Conservation (phyloP, 306 rosid species). For the Gynostemma pentaphyllum region DNA sequence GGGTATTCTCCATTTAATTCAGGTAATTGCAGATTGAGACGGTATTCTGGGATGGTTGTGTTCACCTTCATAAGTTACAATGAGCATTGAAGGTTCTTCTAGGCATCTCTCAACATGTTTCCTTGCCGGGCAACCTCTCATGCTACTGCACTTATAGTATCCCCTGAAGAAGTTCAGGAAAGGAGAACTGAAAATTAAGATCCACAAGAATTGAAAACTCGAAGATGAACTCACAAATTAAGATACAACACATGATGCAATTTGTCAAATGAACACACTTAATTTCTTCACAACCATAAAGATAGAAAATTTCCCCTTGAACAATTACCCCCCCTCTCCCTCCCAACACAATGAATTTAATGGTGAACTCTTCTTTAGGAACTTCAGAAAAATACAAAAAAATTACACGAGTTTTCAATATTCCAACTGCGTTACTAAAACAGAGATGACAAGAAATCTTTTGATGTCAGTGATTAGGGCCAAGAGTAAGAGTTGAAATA, state of each 20-base stretch:
- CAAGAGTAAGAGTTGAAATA: neutral
- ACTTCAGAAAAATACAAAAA: neutral
- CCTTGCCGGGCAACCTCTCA: constrained; percentile 99
- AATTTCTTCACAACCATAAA: neutral
- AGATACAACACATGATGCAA: neutral
- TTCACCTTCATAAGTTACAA: constrained; percentile 95
- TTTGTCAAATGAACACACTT: neutral
- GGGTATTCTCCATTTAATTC: constrained; percentile 27
- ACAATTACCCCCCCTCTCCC: neutral
- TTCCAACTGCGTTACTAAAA: neutral
- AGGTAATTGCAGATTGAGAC: constrained; percentile 69
- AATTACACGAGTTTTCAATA: neutral
- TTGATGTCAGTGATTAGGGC: neutral
- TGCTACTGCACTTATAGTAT: constrained; percentile 97
- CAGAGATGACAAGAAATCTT: neutral
- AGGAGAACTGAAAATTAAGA: neutral
- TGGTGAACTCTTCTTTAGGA: neutral
- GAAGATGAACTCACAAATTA: no score
- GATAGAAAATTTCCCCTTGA: neutral
- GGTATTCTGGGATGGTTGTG: constrained; percentile 83
- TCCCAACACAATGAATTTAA: neutral
- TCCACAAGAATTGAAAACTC: neutral
- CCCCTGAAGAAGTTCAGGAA: constrained; percentile 46
- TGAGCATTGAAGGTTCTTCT: constrained; percentile 94
- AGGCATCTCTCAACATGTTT: constrained; percentile 96